Percentiles rank a stretch among this genome's conserved stretches.
Conservation (phyloP, 2,329 filamentous ascomycete species). For the Aspergillus viridinutans region DNA sequence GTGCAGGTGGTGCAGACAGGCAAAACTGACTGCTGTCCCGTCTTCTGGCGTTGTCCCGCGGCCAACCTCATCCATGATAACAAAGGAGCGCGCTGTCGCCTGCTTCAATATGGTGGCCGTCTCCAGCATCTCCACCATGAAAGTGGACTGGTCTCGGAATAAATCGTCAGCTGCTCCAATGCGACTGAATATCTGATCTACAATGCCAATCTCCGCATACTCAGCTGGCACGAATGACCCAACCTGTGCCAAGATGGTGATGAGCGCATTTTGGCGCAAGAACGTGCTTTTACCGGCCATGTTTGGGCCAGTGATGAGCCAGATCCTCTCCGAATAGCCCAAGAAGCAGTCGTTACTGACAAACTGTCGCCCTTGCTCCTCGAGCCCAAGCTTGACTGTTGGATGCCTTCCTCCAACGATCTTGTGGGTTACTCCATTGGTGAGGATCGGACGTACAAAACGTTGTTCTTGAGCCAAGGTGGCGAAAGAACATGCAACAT, state of each 20-base stretch:
- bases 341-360: conserved; percentile 82
- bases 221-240: conserved; percentile 89
- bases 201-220: conserved; percentile 79
- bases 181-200: conserved; percentile 94
- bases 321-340: conserved; percentile 67
- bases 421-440: conserved; percentile 61
- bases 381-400: conserved; percentile 80
- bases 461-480: conserved; percentile 69
- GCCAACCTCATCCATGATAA: conserved; percentile 98
- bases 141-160: conserved; percentile 92
- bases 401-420: conserved; percentile 86
- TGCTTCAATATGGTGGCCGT: conserved; percentile 83
- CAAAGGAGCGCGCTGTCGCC: conserved; percentile 79
- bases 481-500: conserved; percentile 84
- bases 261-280: conserved; percentile 88
- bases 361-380: conserved; percentile 74
- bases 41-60: conserved; percentile 91
- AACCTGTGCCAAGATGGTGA: conserved; percentile 87
- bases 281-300: conserved; percentile 99
- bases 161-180: conserved; percentile 92
- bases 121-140: conserved; percentile 99
- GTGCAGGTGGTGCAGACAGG: conserved; percentile 79
- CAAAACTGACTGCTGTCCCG: conserved; percentile 83
- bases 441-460: conserved; percentile 70
- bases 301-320: conserved; percentile 77